Base-by-base conservation (phyloP, 83 land plant genomes). In the Thuja plicata region DNA sequence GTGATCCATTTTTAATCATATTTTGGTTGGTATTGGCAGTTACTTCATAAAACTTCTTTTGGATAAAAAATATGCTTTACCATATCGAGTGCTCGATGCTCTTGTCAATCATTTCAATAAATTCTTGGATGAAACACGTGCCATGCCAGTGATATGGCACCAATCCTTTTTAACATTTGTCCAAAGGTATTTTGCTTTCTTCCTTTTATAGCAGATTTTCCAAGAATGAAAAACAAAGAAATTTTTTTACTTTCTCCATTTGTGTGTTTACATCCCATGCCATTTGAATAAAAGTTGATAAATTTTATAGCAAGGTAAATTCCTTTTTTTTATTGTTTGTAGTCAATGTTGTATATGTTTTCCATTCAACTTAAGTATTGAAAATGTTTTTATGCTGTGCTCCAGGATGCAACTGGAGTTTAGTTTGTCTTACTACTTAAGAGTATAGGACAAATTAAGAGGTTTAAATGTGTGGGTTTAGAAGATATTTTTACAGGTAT, bases 61-160 rank as follows among this genome's bases (percentile, higher is more conserved):
- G 80, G 99, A 98, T 91, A 98, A 98, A 91, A 98, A 98, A 84
- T 96, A 98, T 92, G 95, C 98, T 54, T 89, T 98, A 90, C 99
- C 99, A 80, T 94, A 95, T 70, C 95, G 98, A 37, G 99, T 95
- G 9, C 86, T 98, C 83, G 99, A 98, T 93, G 92, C 97, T 76
- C 86, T 96, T 74, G 91, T 94, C 60, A 91, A 89, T 2, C 99
- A 98, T 92, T 98, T 98, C 87, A 92, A 93, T 91, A 91, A 93
- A 85, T 98, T 98, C 85, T 79, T 91, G 52, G 96, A 95, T 24
- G 99, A 98, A 80, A 90, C 90, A 43, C 93, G 99, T 57, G 81
- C 88, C 66, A 96, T 97, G 92, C 99, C 99, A 84, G 99, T 98
- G 27, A 97, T 98, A 80, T 98, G 99, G 99, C 99, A 98, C 81